Evolutionary conservation across 2,329 filamentous ascomycete genomes (phyloP), one percentile per base, ranked within the genome.

Genomic region (Allantophomopsis cytisporea): DNA sequence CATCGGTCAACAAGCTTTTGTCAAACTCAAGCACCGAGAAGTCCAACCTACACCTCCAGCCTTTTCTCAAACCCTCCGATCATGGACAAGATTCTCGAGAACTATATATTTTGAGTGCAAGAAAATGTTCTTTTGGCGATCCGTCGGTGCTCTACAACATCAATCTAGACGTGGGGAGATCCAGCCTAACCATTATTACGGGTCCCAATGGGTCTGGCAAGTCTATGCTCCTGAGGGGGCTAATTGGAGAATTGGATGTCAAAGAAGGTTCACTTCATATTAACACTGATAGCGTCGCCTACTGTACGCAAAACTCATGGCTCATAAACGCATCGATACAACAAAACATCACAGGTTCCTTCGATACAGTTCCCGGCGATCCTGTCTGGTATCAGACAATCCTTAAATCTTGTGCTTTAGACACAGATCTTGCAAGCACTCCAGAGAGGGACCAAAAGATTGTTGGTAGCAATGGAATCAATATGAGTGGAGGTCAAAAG

Each of bases 401-500:
- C 6, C 28, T 51, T 4, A 38, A 39, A 13, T 44, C 45, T 14
- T 52, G 50, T 18, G 45, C 41, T 16, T 33, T 52, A 7, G 40
- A 42, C 8, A 35, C 38, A 32, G 50, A 52, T 37, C 31, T 51
- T 18, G 28, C 38, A n/a, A 21, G 32, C 20, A 42, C 56, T 20
- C 42, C 44, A 2, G 43, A 45, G 13, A 47, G 50, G 20, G 53
- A 56, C 35, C 39, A 20, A 16, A 38, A 18, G 18, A 28, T 36
- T 36, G 45, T 57, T 31, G 55, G 54, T 21, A 50, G 48, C 32
- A 47, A 49, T 17, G 54, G 55, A n/a, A 46, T 53, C 37, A 53
- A 45, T 13, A 43, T 57, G 14, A 54, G 50, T 20, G 54, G 55
- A 20, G 46, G 45, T 16, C 46, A 47, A 28, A 36, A 46, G 39